Percentiles rank a stretch among this genome's conserved stretches.
Evolutionary conservation across 75 land plant species (phyloP).

Genomic region (Pseudotsuga menziesii): DNA sequence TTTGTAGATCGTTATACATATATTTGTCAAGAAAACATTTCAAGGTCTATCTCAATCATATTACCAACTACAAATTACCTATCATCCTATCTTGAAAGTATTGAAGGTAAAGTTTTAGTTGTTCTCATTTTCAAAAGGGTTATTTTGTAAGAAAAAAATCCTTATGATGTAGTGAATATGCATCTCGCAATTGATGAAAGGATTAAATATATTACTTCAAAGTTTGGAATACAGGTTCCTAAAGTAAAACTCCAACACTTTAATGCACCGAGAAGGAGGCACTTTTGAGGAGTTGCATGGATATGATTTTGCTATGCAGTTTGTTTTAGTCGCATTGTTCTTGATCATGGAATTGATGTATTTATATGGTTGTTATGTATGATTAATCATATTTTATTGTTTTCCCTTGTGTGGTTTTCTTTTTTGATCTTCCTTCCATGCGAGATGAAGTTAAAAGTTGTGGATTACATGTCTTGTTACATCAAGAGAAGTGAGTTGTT

Average conservation of each 20-base stretch:
- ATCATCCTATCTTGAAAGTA: slow-evolving; percentile 62
- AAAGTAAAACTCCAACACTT: slow-evolving; percentile 80
- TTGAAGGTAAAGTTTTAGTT: slow-evolving; percentile 85
- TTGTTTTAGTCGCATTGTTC: slow-evolving; percentile 86
- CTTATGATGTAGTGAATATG: slow-evolving; percentile 64
- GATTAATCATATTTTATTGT: neutral
- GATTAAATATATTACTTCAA: slow-evolving; percentile 74
- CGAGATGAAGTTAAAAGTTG: too few species aligned
- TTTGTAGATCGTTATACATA: slow-evolving; percentile 68
- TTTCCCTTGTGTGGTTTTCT: neutral
- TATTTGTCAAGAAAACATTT: slow-evolving; percentile 70
- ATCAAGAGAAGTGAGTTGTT: too few species aligned
- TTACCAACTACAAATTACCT: slow-evolving; percentile 75
- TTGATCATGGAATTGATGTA: slow-evolving; percentile 98
- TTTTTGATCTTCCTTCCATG: too few species aligned
- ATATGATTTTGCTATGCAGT: slow-evolving; percentile 95
- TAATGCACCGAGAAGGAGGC: slow-evolving; percentile 85
- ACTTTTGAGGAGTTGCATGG: slow-evolving; percentile 98
- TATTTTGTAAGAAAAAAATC: slow-evolving; percentile 62
- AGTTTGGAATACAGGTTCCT: slow-evolving; percentile 59
- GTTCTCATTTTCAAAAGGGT: slow-evolving; percentile 83
- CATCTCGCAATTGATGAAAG: slow-evolving; percentile 90
- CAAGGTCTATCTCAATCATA: too few species aligned
- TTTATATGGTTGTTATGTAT: slow-evolving; percentile 94
- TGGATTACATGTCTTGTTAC: too few species aligned